Evolutionary conservation across 192 early-diverging fungal species (phyloP).

Genomic region (Pilobolus umbonatus): DNA sequence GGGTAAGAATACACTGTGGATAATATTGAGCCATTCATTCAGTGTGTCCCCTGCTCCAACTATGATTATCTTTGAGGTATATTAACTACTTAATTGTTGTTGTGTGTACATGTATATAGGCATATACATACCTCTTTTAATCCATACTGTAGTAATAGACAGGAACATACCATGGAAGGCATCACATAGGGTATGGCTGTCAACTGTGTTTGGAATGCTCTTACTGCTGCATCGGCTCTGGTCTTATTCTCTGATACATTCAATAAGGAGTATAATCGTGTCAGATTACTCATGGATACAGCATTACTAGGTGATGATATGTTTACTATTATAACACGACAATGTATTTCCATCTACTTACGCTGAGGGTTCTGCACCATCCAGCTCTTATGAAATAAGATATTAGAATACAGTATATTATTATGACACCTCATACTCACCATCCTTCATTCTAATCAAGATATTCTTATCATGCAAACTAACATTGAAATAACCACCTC

Average conservation of each 20-base stretch:
- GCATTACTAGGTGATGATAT: conserved; percentile 34
- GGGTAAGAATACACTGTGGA: conserved; percentile 35
- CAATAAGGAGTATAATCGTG: conserved; percentile 42
- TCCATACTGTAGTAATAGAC: conserved; percentile 31
- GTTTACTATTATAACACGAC: neutral
- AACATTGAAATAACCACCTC: conserved; percentile 48
- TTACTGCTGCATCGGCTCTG: conserved; percentile 33
- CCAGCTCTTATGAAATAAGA: conserved; percentile 43
- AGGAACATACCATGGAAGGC: conserved; percentile 36
- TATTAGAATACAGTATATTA: neutral
- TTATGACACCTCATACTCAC: conserved; percentile 19
- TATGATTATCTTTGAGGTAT: conserved; percentile 9
- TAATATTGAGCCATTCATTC: conserved; percentile 9
- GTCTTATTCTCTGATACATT: conserved; percentile 21
- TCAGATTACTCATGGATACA: conserved; percentile 48
- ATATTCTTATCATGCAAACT: conserved; percentile 36
- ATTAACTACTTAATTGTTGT: neutral
- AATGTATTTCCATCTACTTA: conserved; percentile 15
- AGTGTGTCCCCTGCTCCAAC: conserved; percentile 24
- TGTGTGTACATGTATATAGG: neutral
- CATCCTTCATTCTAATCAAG: conserved; percentile 51
- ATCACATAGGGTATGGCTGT: conserved; percentile 34
- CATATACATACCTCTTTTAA: conserved; percentile 38
- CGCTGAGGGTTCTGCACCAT: conserved; percentile 61
- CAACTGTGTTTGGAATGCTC: conserved; percentile 26